phyloP scores from a whole-genome alignment of 305 asterid species.

The Galium porrigens region DNA sequence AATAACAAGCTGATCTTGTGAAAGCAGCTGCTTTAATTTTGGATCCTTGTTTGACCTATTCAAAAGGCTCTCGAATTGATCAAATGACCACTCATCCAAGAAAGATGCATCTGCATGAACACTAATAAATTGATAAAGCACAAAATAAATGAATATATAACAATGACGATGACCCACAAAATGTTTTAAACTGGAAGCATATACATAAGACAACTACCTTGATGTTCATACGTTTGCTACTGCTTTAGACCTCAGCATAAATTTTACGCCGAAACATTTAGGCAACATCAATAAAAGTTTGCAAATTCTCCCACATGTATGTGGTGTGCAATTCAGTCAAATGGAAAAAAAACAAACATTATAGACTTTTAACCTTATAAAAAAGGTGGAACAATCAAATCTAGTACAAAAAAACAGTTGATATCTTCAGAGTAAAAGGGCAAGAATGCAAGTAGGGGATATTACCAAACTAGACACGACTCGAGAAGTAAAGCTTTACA shows the following conservation, averaged over 20 bases:
- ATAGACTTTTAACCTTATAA: neutral
- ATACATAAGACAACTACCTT: neutral
- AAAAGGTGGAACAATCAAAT: neutral
- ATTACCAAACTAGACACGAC: neutral
- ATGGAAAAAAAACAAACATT: neutral
- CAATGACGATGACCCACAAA: neutral
- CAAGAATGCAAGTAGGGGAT: neutral
- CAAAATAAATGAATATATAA: conserved; percentile 10
- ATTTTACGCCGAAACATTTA: neutral
- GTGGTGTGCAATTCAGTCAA: neutral
- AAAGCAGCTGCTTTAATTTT: conserved; percentile 61
- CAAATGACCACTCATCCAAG: conserved; percentile 94
- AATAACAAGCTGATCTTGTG: conserved; percentile 69
- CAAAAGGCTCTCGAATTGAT: conserved; percentile 67
- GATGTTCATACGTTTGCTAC: neutral
- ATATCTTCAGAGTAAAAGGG: neutral
- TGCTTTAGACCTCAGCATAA: neutral
- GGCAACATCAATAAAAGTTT: neutral
- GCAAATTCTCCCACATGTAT: neutral
- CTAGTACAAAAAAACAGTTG: neutral
- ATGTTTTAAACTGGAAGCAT: conserved; percentile 5
- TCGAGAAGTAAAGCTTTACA: neutral
- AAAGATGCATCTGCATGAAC: conserved; percentile 80
- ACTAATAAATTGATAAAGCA: conserved; percentile 21
- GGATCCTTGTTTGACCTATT: conserved; percentile 65